Percentiles rank a stretch among this genome's conserved stretches.
phyloP scores from a whole-genome alignment of 768 basidiomycete species.

The Tubosaeta sp. region DNA sequence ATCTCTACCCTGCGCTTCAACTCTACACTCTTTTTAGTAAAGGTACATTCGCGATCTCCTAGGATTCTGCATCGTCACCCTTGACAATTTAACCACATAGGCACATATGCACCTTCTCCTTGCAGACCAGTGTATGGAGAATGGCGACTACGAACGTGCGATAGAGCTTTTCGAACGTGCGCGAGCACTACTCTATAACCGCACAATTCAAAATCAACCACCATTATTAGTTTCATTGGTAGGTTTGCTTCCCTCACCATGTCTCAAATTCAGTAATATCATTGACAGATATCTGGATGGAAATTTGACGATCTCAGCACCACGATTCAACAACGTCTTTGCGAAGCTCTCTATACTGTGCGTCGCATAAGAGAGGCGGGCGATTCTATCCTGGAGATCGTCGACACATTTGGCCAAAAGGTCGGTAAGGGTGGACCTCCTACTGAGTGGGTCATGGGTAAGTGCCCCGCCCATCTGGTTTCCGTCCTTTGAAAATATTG shows the following conservation, averaged over 20 bases:
- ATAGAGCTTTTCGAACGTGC: not conserved
- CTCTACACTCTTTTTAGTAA: not conserved
- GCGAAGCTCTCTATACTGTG: not conserved
- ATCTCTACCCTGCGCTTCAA: not conserved
- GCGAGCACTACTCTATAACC: not conserved
- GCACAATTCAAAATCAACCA: no score
- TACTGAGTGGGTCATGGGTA: not conserved
- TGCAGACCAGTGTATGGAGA: not conserved
- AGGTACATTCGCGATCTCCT: not conserved
- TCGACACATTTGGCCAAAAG: not conserved
- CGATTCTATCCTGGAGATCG: not conserved
- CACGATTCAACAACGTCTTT: not conserved
- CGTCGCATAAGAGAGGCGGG: not conserved
- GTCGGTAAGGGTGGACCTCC: not conserved
- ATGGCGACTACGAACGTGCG: not conserved
- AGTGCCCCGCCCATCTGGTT: not conserved
- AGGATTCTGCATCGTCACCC: no score
- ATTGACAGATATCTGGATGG: slow-evolving; percentile 9
- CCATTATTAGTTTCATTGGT: not conserved
- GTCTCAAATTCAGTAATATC: not conserved
- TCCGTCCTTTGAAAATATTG: not conserved
- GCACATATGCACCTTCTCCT: slow-evolving; percentile 9
- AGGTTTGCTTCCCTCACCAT: not conserved
- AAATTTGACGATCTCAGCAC: not conserved
- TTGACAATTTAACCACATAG: not conserved